phyloP scores from a whole-genome alignment of 208 protist species.

The Entamoeba nuttalli region DNA sequence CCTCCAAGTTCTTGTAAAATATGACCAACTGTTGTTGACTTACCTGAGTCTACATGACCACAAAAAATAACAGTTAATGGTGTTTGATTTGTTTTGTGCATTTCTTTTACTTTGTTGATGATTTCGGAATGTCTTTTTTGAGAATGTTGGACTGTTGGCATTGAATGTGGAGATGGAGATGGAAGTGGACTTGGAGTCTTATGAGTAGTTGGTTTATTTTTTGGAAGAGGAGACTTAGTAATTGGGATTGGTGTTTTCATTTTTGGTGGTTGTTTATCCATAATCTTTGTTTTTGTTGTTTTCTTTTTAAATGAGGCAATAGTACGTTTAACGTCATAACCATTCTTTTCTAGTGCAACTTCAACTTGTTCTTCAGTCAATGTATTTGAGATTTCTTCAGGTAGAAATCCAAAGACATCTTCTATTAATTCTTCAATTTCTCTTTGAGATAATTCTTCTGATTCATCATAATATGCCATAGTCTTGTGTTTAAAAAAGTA shows the following conservation, averaged over 20 bases:
- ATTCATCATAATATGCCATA: background rate
- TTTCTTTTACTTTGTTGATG: background rate
- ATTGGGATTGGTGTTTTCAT: background rate
- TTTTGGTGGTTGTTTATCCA: background rate
- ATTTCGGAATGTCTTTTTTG: background rate
- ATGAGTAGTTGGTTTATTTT: background rate
- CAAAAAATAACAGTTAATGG: background rate
- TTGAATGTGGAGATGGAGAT: background rate
- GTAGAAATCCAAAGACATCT: background rate
- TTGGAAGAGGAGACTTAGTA: background rate
- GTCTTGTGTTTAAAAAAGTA: too few relatives aligned
- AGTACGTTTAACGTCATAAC: background rate
- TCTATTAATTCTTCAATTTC: background rate
- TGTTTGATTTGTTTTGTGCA: background rate
- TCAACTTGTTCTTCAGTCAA: background rate
- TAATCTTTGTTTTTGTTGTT: background rate
- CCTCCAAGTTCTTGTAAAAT: background rate
- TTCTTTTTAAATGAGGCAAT: background rate
- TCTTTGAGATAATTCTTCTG: background rate
- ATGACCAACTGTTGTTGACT: constrained; percentile 3
- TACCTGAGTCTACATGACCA: background rate
- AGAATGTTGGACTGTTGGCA: background rate
- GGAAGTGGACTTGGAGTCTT: background rate
- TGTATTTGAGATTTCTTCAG: background rate
- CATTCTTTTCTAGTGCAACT: background rate